Base-by-base conservation (phyloP, 331 rosid genomes). In the Saraca asoca region DNA sequence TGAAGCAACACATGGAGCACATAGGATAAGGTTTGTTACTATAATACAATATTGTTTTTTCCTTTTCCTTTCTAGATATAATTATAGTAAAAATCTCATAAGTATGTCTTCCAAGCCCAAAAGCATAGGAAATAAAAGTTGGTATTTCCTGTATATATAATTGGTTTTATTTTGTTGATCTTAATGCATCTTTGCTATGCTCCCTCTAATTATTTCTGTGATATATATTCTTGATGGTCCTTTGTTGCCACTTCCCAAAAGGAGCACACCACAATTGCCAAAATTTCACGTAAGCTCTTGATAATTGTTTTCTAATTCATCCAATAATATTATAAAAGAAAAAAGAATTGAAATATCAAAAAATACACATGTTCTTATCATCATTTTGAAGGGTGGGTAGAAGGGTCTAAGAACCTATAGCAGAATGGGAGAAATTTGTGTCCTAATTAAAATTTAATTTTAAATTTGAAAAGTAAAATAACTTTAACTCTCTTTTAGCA, bases 221-320 rank as follows among this genome's bases (percentile, higher is more conserved):
- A 63, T 51, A 66, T 69, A 94, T 97, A 94, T 94, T 77, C 92
- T 94, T 20, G 77, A 85, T 80, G 92, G 95, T 69, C 99, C 99
- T 58, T 78, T 88, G 9, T 64, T 94, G 58, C 85, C 99, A 68
- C 82, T 83, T 39, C 82, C 78, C 35, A 88, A 79, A 81, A 81
- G 95, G 82, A 90, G 89, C 78, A 79, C 84, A 64, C 95, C 89
- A 9, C 86, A 81, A 63, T 64, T 86, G 79, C 99, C 99, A 4
- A 96, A 86, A 51, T 94, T 94, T 85, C 97, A 82, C 41, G 99
- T 94, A 76, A 78, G 95, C 69, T 71, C 61, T 72, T 64, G 50
- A 14, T 15, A 37, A 50, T 69, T 68, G 31, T 62, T 53, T 60
- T 14, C 16, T 62, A 12, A 63, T 55, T 35, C 51, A 50, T 62